Evolutionary conservation across 2,329 filamentous ascomycete genomes (phyloP).

Genomic region (Aspergillus eucalypticola): DNA sequence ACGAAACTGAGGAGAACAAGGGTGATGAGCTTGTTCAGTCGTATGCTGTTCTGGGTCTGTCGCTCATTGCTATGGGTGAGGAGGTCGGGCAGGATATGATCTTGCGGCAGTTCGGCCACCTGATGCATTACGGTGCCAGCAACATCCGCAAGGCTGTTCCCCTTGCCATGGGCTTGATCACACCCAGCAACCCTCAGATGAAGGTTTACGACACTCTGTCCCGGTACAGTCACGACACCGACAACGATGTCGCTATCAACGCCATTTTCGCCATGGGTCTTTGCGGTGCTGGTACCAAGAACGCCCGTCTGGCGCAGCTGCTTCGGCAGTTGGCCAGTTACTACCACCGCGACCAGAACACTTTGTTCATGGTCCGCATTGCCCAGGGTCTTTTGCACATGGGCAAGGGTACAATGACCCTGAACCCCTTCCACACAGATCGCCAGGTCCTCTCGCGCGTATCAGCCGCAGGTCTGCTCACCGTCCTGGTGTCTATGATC

Average conservation of each 20-base stretch:
- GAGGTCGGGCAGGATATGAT: conserved; percentile 99
- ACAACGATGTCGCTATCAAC: conserved; percentile 97
- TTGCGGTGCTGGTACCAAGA: conserved; percentile 94
- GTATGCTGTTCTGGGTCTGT: conserved; percentile 92
- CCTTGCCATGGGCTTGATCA: conserved; percentile 93
- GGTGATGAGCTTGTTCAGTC: conserved; percentile 93
- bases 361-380: conserved; percentile 98
- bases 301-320: conserved; percentile 90
- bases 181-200: conserved; percentile 98
- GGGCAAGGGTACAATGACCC: conserved; percentile 95
- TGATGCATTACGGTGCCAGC: conserved; percentile 98
- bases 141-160: conserved; percentile 97
- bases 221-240: conserved; percentile 96
- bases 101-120: conserved; percentile 90
- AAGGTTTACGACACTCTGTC: conserved; percentile 99
- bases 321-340: conserved; percentile 94
- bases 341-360: conserved; percentile 95
- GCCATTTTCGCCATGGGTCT: conserved; percentile 99
- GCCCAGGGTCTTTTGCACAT: conserved; percentile 97
- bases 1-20: conserved; percentile 92
- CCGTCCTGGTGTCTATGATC: conserved; percentile 89
- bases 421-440: conserved; percentile 99
- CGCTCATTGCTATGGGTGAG: conserved; percentile 95
- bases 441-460: conserved; percentile 93
- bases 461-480: conserved; percentile 81